These are phyloP conservation scores for Papiliotrema terrestris DNA, from an alignment of 1,284 basidiomycete species.

Conservation along the genomic window DNA sequence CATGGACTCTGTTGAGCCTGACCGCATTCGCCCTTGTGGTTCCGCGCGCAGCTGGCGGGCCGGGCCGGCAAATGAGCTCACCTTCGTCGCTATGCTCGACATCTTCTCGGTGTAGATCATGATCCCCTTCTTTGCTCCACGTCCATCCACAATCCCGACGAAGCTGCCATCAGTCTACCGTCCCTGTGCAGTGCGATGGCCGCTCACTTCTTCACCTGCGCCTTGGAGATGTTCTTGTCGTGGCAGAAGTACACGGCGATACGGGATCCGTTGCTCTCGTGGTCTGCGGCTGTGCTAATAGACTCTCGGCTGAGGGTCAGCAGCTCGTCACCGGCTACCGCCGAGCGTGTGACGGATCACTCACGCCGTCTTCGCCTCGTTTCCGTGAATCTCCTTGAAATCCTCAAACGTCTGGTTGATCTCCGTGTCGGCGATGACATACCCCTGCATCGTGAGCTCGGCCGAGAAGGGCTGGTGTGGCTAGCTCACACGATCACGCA, in stretches of 20 bases:
- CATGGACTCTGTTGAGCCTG: too few relatives aligned
- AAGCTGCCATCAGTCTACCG: slow-evolving; percentile 56
- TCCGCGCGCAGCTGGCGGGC: too few relatives aligned
- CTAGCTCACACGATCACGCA: slow-evolving; percentile 68
- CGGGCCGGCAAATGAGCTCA: slow-evolving; percentile 48
- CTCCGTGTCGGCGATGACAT: slow-evolving; percentile 49
- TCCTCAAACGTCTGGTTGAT: slow-evolving; percentile 48
- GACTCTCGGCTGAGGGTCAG: slow-evolving; percentile 64
- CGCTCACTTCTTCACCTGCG: slow-evolving; percentile 89
- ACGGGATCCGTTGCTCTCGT: slow-evolving; percentile 67
- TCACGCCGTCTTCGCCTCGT: slow-evolving; percentile 42
- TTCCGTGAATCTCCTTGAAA: slow-evolving; percentile 42
- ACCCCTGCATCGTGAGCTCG: slow-evolving; percentile 33
- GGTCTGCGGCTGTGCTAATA: slow-evolving; percentile 82
- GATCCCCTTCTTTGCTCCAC: slow-evolving; percentile 83
- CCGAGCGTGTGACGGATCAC: too few relatives aligned
- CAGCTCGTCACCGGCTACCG: background rate
- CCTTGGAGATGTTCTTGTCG: slow-evolving; percentile 87
- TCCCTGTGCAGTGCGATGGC: too few relatives aligned
- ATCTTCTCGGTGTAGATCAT: slow-evolving; percentile 95
- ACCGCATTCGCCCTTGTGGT: too few relatives aligned
- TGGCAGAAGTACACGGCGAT: slow-evolving; percentile 94
- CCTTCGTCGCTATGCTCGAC: slow-evolving; percentile 94
- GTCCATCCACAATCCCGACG: slow-evolving; percentile 80
- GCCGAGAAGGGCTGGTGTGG: background rate